Conservation (phyloP, 2,329 filamentous ascomycete species). For the Massarina eburnea region DNA sequence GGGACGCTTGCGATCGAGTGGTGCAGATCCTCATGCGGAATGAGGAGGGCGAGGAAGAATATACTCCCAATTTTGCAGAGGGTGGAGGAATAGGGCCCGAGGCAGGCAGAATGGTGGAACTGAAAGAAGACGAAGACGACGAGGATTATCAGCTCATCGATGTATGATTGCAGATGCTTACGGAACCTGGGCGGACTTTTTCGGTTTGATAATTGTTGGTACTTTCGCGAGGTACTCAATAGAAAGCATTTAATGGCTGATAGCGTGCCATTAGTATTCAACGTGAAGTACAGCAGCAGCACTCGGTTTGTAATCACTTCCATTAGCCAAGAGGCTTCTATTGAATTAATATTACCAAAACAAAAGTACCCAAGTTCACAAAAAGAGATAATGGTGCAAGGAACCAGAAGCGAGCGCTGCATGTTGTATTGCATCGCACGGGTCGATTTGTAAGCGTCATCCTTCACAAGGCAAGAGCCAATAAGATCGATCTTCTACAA, state of each 20-base stretch:
- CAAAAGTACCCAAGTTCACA: too few relatives aligned
- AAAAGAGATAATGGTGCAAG: too few relatives aligned
- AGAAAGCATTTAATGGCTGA: too few relatives aligned
- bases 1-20: slow-evolving; percentile 82
- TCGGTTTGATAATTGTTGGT: too few relatives aligned
- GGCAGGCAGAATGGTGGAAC: slow-evolving; percentile 29
- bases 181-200: too few relatives aligned
- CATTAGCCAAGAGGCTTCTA: too few relatives aligned
- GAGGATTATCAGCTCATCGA: slow-evolving; percentile 43
- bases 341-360: too few relatives aligned
- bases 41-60: slow-evolving; percentile 62
- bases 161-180: slow-evolving; percentile 18
- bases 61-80: slow-evolving; percentile 34
- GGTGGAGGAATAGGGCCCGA: slow-evolving; percentile 17
- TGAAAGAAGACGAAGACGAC: slow-evolving; percentile 33
- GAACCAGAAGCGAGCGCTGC: too few relatives aligned
- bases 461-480: background rate
- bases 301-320: too few relatives aligned
- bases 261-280: too few relatives aligned
- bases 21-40: slow-evolving; percentile 88
- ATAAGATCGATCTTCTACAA: background rate
- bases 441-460: slow-evolving; percentile 2
- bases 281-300: too few relatives aligned
- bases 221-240: too few relatives aligned
- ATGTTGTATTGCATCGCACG: background rate